A percentile compares a stretch with the other conserved stretches of the same genome.
phyloP scores from a whole-genome alignment of 2,329 filamentous ascomycete species.

The Beauveria rudraprayagi region DNA sequence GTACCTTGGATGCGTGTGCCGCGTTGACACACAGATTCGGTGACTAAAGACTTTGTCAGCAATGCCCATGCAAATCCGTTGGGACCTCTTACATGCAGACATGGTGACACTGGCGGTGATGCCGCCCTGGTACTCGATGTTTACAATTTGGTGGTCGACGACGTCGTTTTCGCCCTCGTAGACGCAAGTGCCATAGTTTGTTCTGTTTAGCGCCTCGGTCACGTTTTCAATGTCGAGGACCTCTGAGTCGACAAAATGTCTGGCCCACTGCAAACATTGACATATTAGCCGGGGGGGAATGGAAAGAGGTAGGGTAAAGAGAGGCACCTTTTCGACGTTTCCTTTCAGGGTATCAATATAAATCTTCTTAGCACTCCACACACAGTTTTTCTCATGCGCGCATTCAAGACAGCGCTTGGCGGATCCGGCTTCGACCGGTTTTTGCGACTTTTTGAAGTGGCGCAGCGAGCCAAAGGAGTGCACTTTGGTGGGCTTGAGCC shows the following conservation, averaged over 20 bases:
- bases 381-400: constrained; percentile 12
- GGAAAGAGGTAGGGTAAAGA: not conserved
- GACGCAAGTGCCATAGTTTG: constrained; percentile 13
- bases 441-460: constrained; percentile 14
- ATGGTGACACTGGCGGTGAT: constrained; percentile 14
- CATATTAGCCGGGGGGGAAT: not conserved
- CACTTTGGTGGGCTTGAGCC: constrained; percentile 13
- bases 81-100: constrained; percentile 13
- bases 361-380: constrained; percentile 15
- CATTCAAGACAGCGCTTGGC: constrained; percentile 13
- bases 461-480: constrained; percentile 14
- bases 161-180: constrained; percentile 15
- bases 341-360: constrained; percentile 14
- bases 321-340: constrained; percentile 10
- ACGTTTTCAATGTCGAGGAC: constrained; percentile 14
- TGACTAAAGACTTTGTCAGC: constrained; percentile 6
- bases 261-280: constrained; percentile 10
- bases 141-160: constrained; percentile 15
- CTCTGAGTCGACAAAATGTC: constrained; percentile 14
- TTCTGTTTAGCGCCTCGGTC: constrained; percentile 12
- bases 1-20: constrained; percentile 15
- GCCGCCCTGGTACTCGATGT: constrained; percentile 13
- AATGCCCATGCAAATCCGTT: not conserved
- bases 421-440: constrained; percentile 9
- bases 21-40: constrained; percentile 13